phyloP scores from a whole-genome alignment of 75 land plant genomes.

The Picea glauca region DNA sequence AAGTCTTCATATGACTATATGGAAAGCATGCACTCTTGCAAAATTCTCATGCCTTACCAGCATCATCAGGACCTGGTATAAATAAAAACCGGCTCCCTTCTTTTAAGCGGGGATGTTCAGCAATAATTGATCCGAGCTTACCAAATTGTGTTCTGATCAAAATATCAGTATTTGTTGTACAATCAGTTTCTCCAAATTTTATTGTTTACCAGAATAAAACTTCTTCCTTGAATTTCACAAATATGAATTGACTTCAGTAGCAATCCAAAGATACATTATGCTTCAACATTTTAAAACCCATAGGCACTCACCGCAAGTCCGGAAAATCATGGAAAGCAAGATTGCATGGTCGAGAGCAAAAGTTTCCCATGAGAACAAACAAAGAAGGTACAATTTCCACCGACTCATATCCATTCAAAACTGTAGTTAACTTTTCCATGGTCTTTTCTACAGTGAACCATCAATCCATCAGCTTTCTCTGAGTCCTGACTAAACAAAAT shows the following conservation, averaged over 20 bases:
- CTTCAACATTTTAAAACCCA: background rate
- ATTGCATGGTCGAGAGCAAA: conserved; percentile 94
- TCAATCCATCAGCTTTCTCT: conserved; percentile 6
- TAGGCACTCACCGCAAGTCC: conserved; percentile 60
- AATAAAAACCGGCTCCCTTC: conserved; percentile 81
- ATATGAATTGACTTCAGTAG: background rate
- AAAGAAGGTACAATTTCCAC: conserved; percentile 93
- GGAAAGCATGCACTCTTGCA: background rate
- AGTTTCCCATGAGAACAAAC: conserved; percentile 96
- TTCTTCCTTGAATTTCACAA: background rate
- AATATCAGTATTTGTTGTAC: background rate
- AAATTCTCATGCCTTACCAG: conserved; percentile 35
- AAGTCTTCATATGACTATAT: background rate
- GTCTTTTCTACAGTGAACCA: conserved; percentile 54
- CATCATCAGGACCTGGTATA: conserved; percentile 97
- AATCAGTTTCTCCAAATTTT: background rate
- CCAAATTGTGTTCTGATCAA: conserved; percentile 71
- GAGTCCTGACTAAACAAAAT: background rate
- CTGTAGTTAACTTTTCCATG: conserved; percentile 70
- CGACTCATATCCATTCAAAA: conserved; percentile 83
- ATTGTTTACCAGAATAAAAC: background rate
- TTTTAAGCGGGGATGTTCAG: conserved; percentile 65
- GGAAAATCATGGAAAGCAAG: conserved; percentile 69
- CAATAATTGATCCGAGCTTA: conserved; percentile 82
- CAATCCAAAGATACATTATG: background rate